These are phyloP conservation scores for Lodderomyces beijingensis DNA, from an alignment of 1,139 yeast genomes.

Conservation along the genomic window DNA sequence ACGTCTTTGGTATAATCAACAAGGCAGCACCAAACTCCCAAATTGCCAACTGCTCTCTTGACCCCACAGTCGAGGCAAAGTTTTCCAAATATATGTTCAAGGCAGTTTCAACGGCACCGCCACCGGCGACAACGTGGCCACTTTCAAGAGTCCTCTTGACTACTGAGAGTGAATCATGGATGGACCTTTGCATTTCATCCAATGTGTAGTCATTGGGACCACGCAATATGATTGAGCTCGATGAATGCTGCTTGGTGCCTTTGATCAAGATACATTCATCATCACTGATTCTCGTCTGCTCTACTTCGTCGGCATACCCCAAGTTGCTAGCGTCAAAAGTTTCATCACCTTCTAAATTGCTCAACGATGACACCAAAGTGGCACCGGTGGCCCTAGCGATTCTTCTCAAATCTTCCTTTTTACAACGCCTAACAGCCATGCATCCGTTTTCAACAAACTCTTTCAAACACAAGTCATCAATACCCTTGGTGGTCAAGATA, in stretches of 20 bases:
- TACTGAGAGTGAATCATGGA: slow-evolving; percentile 91
- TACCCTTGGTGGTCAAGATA: slow-evolving; percentile 94
- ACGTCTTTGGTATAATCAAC: slow-evolving; percentile 89
- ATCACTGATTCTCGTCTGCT: slow-evolving; percentile 87
- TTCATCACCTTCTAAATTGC: slow-evolving; percentile 97
- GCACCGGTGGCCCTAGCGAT: slow-evolving; percentile 99
- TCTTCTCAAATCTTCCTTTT: slow-evolving; percentile 93
- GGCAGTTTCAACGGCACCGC: slow-evolving; percentile 98
- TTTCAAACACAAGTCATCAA: slow-evolving; percentile 93
- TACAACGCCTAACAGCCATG: slow-evolving; percentile 97
- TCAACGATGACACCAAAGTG: slow-evolving; percentile 77
- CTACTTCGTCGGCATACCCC: slow-evolving; percentile 90
- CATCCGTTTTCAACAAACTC: slow-evolving; percentile 94
- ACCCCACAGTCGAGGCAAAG: slow-evolving; percentile 96
- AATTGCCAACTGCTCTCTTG: slow-evolving; percentile 96
- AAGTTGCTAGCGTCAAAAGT: slow-evolving; percentile 83
- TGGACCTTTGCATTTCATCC: slow-evolving; percentile 97
- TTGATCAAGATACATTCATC: slow-evolving; percentile 95
- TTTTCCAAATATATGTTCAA: slow-evolving; percentile 91
- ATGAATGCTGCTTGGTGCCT: slow-evolving; percentile 91
- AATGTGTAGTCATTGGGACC: slow-evolving; percentile 95
- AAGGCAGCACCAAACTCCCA: slow-evolving; percentile 94
- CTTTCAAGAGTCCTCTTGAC: slow-evolving; percentile 95
- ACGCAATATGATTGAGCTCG: slow-evolving; percentile 87
- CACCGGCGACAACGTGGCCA: slow-evolving; percentile 96